Conservation (phyloP, 345 rosid genomes). For the Stellera chamaejasme region DNA sequence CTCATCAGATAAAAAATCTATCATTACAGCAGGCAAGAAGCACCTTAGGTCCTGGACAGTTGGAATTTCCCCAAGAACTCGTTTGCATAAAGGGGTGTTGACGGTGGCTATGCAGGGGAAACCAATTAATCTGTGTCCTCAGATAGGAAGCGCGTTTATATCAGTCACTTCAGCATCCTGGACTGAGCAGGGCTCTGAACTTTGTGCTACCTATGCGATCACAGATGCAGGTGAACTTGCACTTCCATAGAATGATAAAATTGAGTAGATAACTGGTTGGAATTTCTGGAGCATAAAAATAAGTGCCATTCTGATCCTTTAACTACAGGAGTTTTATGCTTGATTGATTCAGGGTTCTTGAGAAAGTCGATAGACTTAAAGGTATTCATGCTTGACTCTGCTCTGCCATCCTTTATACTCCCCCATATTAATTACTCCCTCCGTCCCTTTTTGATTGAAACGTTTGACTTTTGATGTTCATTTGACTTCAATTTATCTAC, state of each 20-base stretch:
- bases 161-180: slow-evolving; percentile 39
- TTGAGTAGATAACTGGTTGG: slow-evolving; percentile 9
- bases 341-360: slow-evolving; percentile 35
- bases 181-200: slow-evolving; percentile 26
- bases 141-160: slow-evolving; percentile 57
- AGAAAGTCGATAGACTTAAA: slow-evolving; percentile 51
- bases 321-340: slow-evolving; percentile 55
- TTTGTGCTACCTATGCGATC: slow-evolving; percentile 40
- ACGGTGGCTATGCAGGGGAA: slow-evolving; percentile 38
- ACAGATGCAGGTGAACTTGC: slow-evolving; percentile 55
- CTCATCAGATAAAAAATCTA: slow-evolving; percentile 50
- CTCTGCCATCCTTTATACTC: slow-evolving; percentile 3
- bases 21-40: slow-evolving; percentile 74
- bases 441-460: too few species aligned
- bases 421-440: neutral
- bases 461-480: too few species aligned
- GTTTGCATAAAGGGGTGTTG: slow-evolving; percentile 30
- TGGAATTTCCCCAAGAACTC: slow-evolving; percentile 45
- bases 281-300: slow-evolving; percentile 9
- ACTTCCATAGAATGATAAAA: slow-evolving; percentile 8
- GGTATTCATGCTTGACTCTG: slow-evolving; percentile 23
- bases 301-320: slow-evolving; percentile 10
- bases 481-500: too few species aligned
- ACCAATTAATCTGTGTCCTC: slow-evolving; percentile 49
- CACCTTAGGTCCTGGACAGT: slow-evolving; percentile 72